These are phyloP conservation scores for Alternaria conjuncta DNA, from an alignment of 2,329 filamentous ascomycete species.

Conservation along the genomic window DNA sequence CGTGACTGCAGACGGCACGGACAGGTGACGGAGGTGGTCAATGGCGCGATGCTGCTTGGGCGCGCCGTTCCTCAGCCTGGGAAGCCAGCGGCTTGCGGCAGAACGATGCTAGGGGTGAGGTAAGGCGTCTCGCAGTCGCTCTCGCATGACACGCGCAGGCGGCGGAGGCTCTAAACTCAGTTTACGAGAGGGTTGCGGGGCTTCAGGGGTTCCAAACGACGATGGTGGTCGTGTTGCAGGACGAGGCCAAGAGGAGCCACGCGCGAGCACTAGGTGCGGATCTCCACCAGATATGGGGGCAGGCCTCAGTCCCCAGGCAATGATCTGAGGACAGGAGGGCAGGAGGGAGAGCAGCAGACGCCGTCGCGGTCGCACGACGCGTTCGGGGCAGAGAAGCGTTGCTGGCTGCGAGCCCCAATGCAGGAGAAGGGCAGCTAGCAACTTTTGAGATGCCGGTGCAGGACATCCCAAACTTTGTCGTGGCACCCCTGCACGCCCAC, in stretches of 20 bases:
- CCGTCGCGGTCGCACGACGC: conserved; percentile 3
- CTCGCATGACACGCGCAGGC: conserved; percentile 30
- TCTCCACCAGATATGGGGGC: conserved; percentile 4
- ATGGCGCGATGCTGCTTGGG: conserved; percentile 11
- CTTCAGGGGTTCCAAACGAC: conserved; percentile 24
- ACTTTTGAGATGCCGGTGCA: conserved; percentile 18
- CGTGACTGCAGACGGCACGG: conserved; percentile 17
- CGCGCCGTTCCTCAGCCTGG: conserved; percentile 6
- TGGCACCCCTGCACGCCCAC: conserved; percentile 10
- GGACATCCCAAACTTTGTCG: conserved; percentile 14
- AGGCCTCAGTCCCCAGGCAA: neutral
- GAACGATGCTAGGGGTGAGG: conserved; percentile 7
- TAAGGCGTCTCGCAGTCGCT: conserved; percentile 23
- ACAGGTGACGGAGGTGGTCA: conserved; percentile 13
- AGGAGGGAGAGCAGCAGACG: neutral
- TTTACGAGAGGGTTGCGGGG: conserved; percentile 21
- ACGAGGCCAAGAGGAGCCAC: conserved; percentile 23
- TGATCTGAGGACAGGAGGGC: neutral
- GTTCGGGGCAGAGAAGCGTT: conserved; percentile 1
- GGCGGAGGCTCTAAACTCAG: conserved; percentile 22
- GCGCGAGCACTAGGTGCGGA: conserved; percentile 18
- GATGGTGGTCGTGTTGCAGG: conserved; percentile 22
- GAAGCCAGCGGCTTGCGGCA: conserved; percentile 3
- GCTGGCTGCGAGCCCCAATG: conserved; percentile 3
- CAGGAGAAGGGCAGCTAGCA: conserved; percentile 14